These are phyloP conservation scores for Hypoxylon sp. DNA, from an alignment of 2,329 filamentous ascomycete genomes.

Conservation along the genomic window DNA sequence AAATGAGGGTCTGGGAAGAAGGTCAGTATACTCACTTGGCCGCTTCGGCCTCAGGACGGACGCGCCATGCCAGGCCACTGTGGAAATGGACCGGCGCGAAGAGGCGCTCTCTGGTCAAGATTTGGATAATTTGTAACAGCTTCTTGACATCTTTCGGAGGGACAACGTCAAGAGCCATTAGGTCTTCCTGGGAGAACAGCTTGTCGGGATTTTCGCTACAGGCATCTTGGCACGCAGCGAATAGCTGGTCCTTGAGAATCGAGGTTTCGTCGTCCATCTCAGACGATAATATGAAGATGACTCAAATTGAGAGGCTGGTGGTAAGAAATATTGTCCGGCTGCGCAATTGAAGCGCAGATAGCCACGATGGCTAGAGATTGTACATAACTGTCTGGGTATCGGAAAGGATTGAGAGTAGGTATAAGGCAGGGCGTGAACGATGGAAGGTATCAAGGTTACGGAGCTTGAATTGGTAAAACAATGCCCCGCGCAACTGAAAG, in stretches of 20 bases:
- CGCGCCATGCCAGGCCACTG: constrained; percentile 68
- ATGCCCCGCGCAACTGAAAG: constrained; percentile 14
- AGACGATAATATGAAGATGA: constrained; percentile 7
- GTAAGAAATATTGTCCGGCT: not conserved
- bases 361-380: not conserved
- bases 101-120: constrained; percentile 72
- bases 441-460: not conserved
- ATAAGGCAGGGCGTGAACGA: not conserved
- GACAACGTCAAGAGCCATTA: constrained; percentile 70
- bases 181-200: constrained; percentile 71
- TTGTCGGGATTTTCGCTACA: constrained; percentile 59
- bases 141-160: constrained; percentile 69
- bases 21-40: constrained; percentile 66
- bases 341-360: not conserved
- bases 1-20: not conserved
- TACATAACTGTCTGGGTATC: not conserved
- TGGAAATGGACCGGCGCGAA: constrained; percentile 65
- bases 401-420: too few relatives aligned
- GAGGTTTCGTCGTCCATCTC: constrained; percentile 52
- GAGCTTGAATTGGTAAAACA: constrained; percentile 1
- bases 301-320: constrained; percentile 5
- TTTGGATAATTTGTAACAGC: constrained; percentile 70
- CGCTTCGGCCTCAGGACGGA: constrained; percentile 72
- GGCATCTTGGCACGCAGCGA: constrained; percentile 68
- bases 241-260: constrained; percentile 70